Evolutionary conservation across 805 yeast species (phyloP).

Genomic region (Naumovozyma castellii): DNA sequence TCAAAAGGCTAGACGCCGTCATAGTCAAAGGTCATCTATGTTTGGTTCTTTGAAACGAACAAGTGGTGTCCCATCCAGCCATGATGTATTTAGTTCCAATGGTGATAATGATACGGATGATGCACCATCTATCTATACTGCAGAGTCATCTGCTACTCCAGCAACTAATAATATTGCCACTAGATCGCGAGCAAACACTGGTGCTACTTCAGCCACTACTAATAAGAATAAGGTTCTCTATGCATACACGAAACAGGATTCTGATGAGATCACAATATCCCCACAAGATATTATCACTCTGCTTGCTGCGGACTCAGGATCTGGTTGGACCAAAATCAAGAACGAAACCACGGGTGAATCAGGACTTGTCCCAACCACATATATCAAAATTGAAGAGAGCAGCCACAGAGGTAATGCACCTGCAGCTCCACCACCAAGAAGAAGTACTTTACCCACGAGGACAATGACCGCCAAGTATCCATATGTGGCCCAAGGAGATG

Average conservation of each 20-base stretch:
- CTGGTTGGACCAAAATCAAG: conserved; percentile 81
- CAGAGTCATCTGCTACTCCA: not conserved
- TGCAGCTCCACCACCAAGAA: conserved; percentile 67
- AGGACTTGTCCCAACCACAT: conserved; percentile 84
- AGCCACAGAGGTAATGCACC: conserved; percentile 50
- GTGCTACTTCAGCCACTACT: conserved; percentile 1
- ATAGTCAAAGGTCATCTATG: not conserved
- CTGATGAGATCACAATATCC: conserved; percentile 58
- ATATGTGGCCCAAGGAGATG: conserved; percentile 67
- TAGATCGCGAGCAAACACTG: not conserved
- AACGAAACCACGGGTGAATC: conserved; percentile 37
- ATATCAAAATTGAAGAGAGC: conserved; percentile 41
- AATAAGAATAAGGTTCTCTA: conserved; percentile 45
- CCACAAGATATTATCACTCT: conserved; percentile 56
- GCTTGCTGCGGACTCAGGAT: conserved; percentile 67
- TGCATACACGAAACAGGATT: conserved; percentile 56
- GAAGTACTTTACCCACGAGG: conserved; percentile 30
- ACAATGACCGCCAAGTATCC: conserved; percentile 66
- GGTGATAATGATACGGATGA: not conserved
- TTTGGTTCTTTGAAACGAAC: not conserved
- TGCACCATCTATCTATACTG: not conserved
- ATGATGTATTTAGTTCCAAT: not conserved
- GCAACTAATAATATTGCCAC: not conserved
- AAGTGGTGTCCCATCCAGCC: not conserved
- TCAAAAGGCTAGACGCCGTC: not conserved